Evolutionary conservation across 306 rosid genomes (phyloP).

Genomic region (Mucuna pruriens): DNA sequence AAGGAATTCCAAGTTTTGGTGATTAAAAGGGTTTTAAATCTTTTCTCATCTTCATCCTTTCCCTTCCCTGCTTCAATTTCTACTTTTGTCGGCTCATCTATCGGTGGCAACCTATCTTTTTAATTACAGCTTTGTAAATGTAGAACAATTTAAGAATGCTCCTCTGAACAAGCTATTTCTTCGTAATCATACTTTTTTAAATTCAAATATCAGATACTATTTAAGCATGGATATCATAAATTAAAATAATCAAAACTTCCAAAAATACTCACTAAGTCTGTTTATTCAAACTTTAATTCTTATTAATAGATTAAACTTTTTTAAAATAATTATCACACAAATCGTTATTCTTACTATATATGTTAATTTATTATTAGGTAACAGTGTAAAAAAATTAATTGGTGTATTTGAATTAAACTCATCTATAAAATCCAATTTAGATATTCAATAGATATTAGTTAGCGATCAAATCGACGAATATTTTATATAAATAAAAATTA

Average conservation of each 20-base stretch:
- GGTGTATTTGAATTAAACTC: background rate
- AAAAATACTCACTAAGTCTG: too few relatives aligned
- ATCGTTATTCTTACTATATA: background rate
- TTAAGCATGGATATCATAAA: background rate
- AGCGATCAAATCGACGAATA: too few relatives aligned
- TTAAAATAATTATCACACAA: background rate
- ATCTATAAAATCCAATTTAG: background rate
- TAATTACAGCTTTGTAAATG: background rate
- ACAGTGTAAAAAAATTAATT: background rate
- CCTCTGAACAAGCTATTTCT: background rate
- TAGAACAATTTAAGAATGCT: background rate
- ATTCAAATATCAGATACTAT: background rate
- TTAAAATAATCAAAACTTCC: background rate
- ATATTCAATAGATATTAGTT: too few relatives aligned
- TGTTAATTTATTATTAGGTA: background rate
- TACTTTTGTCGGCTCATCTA: constrained; percentile 30
- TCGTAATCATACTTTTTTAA: background rate
- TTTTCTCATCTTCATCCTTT: constrained; percentile 3
- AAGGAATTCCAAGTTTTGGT: background rate
- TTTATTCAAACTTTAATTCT: too few relatives aligned
- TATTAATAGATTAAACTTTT: too few relatives aligned
- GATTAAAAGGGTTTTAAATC: background rate
- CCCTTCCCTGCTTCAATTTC: background rate
- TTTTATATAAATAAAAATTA: too few relatives aligned
- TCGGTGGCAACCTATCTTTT: constrained; percentile 19